Conservation (phyloP, 345 rosid genomes). For the Firmiana major region DNA sequence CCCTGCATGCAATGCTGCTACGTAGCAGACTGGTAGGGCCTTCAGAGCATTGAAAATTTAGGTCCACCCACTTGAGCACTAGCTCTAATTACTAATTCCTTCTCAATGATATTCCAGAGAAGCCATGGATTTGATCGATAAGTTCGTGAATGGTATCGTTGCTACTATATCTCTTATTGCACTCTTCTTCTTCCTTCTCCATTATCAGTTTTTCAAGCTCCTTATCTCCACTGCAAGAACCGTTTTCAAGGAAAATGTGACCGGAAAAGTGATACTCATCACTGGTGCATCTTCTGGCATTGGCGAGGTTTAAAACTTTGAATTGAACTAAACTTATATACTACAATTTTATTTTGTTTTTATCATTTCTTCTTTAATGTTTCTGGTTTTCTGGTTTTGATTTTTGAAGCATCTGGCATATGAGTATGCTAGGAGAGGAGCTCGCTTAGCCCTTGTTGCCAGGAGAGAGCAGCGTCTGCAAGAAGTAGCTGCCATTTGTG, state of each 20-base stretch:
- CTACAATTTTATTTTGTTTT: too few relatives aligned
- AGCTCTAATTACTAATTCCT: not conserved
- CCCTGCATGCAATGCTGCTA: constrained; percentile 22
- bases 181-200: constrained; percentile 38
- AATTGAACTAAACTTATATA: not conserved
- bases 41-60: not conserved
- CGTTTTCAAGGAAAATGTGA: constrained; percentile 37
- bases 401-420: constrained; percentile 46
- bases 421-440: constrained; percentile 58
- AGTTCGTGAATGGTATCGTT: constrained; percentile 25
- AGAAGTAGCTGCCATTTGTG: constrained; percentile 39
- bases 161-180: constrained; percentile 22
- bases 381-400: not conserved
- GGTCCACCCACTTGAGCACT: not conserved
- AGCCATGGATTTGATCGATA: constrained; percentile 25
- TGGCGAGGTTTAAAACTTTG: constrained; percentile 39
- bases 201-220: constrained; percentile 31
- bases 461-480: constrained; percentile 38
- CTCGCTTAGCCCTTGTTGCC: constrained; percentile 52
- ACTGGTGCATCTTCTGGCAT: constrained; percentile 68
- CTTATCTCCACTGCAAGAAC: constrained; percentile 16
- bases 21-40: constrained; percentile 1
- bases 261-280: constrained; percentile 62
- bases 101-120: not conserved
- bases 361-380: not conserved